Base-by-base conservation (phyloP, 345 rosid genomes). In the Pistacia vera region DNA sequence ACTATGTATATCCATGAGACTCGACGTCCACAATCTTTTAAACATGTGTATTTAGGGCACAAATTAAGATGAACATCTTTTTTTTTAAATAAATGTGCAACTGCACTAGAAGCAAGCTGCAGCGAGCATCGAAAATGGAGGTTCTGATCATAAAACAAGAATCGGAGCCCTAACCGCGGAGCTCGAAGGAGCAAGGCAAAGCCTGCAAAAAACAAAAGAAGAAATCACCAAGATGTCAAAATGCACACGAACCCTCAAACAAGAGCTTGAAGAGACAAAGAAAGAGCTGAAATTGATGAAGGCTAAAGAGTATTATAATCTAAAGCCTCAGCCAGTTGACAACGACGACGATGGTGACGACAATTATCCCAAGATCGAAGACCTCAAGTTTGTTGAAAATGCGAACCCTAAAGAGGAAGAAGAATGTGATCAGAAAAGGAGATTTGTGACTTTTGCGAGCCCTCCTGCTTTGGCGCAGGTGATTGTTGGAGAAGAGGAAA, bases 311-410 rank as follows among this genome's bases (percentile, higher is more conserved):
- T 68, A 51, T 28, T 13, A 8, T 58, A 52, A 52, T 6, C 72
- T 41, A 41, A 41, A 52, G 58, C 46, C 41, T 25, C 17, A 54
- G n/a, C 17, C n/a, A 13, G 57, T 54, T 13, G 57, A 11, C 13
- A 14, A 51, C 8, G 38, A 28, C 51, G 36, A 7, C 9, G 28
- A 55, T 52, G 46, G 2, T 2, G 55, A 51, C 13, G 57, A 28
- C 49, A 38, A 8, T 30, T 30, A 55, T 52, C 72, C 72, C 2
- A 44, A 68, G 72, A 68, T 68, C 5, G 72, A 68, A 68, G 60
- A 68, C 35, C 44, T 68, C 11, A 68, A 68, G 46, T 68, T 68
- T 38, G 58, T 68, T 22, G 72, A 68, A 68, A 52, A 16, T 54
- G 18, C 57, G 1, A 54, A 1, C 16, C 16, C 41, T 13, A 11